phyloP scores from a whole-genome alignment of 352 stramenopile species.

The Globisporangium nunn region DNA sequence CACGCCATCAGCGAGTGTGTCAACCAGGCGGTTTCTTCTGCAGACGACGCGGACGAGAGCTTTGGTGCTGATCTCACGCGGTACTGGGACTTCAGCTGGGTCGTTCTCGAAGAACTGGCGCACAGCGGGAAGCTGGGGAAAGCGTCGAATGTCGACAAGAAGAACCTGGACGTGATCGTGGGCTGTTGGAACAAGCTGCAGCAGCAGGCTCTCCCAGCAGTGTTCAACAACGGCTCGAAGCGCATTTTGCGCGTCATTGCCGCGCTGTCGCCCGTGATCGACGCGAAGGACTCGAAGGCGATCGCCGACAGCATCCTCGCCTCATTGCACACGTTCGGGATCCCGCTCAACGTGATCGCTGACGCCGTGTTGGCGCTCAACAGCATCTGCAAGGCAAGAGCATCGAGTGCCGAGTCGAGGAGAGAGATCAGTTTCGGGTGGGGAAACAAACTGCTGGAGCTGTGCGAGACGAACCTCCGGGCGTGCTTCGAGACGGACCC shows the following conservation, averaged over 20 bases:
- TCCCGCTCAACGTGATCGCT: conserved; percentile 70
- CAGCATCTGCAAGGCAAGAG: conserved; percentile 75
- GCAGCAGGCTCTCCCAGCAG: conserved; percentile 46
- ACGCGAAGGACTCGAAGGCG: conserved; percentile 63
- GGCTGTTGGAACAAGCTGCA: conserved; percentile 79
- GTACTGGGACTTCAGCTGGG: conserved; percentile 82
- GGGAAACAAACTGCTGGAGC: conserved; percentile 52
- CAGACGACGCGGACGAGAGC: conserved; percentile 27
- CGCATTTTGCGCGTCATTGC: conserved; percentile 80
- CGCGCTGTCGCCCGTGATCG: conserved; percentile 61
- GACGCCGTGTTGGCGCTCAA: conserved; percentile 68
- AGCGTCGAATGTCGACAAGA: conserved; percentile 39
- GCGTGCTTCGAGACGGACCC: conserved; percentile 53
- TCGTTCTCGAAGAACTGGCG: conserved; percentile 73
- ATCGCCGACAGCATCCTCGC: conserved; percentile 68
- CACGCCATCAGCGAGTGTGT: conserved; percentile 61
- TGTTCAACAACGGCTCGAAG: conserved; percentile 73
- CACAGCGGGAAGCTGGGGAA: conserved; percentile 52
- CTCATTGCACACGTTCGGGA: conserved; percentile 68
- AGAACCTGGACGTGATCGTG: conserved; percentile 65
- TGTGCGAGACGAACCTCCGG: conserved; percentile 57
- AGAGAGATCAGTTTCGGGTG: conserved; percentile 58
- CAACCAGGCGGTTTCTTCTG: conserved; percentile 12
- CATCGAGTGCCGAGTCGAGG: conserved; percentile 38
- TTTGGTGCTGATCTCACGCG: conserved; percentile 27